Conservation (phyloP, 2,329 filamentous ascomycete species). For the Xylariaceae sp. region DNA sequence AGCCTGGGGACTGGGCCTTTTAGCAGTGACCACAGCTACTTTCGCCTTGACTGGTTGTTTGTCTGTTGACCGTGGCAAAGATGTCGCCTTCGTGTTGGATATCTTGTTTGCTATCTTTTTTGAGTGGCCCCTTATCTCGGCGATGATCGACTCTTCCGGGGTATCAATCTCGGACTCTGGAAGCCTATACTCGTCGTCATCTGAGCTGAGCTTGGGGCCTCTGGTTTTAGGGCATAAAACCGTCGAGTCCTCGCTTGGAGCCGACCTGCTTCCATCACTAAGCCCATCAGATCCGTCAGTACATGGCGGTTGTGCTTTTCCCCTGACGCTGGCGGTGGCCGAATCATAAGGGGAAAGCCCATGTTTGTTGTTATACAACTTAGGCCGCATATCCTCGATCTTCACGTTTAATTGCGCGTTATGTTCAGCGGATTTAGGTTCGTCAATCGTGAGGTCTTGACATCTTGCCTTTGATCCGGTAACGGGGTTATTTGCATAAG, state of each 20-base stretch:
- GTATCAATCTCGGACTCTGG: constrained; percentile 5
- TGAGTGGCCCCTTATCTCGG: background rate
- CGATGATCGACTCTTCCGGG: constrained; percentile 4
- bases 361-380: background rate
- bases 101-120: constrained; percentile 5
- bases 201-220: background rate
- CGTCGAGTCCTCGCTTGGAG: background rate
- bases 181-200: constrained; percentile 12
- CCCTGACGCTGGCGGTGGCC: background rate
- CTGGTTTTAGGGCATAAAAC: background rate
- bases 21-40: background rate
- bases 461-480: constrained; percentile 6
- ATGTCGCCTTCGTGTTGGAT: background rate
- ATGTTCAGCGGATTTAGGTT: background rate
- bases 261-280: background rate
- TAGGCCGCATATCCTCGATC: background rate
- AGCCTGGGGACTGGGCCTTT: background rate
- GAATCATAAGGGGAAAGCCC: background rate
- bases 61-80: background rate
- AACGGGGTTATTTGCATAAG: background rate
- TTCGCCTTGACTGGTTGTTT: constrained; percentile 5
- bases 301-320: background rate
- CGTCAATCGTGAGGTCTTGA: background rate
- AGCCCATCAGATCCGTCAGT: constrained; percentile 6
- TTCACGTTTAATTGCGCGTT: background rate